Conservation (phyloP, 1,139 yeast species). For the Taphrina flavorubra region DNA sequence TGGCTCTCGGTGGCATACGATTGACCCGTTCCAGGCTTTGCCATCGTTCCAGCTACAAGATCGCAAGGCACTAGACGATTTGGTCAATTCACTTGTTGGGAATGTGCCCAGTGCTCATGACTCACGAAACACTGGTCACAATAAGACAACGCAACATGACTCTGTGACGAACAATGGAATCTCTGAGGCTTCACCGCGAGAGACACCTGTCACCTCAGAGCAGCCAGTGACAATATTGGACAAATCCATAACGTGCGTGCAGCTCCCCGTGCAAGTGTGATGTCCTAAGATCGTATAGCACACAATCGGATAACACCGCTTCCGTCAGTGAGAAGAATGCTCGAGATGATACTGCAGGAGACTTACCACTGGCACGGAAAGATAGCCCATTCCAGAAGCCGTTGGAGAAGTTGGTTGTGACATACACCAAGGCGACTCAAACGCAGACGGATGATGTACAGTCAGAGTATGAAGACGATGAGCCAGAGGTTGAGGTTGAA, state of each 20-base stretch:
- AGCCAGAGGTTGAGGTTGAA: constrained; percentile 15
- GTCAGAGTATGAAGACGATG: constrained; percentile 3
- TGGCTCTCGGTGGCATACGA: background rate
- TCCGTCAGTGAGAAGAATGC: too few relatives aligned
- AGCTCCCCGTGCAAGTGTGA: background rate
- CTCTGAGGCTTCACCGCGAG: background rate
- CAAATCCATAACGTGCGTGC: background rate
- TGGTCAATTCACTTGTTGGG: constrained; percentile 46
- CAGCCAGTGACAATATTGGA: background rate
- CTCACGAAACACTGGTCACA: background rate
- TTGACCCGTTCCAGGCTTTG: background rate
- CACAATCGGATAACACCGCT: background rate
- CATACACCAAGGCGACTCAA: constrained; percentile 50
- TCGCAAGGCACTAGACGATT: constrained; percentile 10
- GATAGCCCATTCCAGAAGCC: background rate
- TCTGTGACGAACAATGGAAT: background rate
- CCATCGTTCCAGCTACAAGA: background rate
- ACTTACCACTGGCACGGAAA: background rate
- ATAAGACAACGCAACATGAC: background rate
- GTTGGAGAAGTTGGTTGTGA: constrained; percentile 37
- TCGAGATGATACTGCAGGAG: background rate
- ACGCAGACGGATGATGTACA: constrained; percentile 43
- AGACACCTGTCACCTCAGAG: background rate
- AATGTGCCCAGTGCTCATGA: background rate
- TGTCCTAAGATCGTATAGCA: background rate